Base-by-base conservation (phyloP, 306 rosid species). In the Cicer cuneatum region DNA sequence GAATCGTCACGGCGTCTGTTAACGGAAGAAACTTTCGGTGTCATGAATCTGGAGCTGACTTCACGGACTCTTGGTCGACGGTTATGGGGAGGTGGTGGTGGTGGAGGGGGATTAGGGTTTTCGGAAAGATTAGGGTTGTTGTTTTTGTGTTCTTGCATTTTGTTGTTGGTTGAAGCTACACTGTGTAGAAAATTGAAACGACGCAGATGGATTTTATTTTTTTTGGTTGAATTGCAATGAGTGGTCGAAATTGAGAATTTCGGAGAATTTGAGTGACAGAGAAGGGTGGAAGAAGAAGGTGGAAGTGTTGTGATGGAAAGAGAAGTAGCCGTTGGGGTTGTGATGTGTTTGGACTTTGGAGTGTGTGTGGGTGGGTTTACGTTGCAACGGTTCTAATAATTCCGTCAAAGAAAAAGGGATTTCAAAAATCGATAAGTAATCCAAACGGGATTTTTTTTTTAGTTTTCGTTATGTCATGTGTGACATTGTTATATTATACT, bases 1-100 rank as follows among this genome's bases (percentile, higher is more conserved):
- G 80, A 57, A 1, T 88, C 38, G 72, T 66, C 10, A 65, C 77
- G 86, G 7, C 80, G 92, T 40, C 87, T 80, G 35, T 74, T 76
- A 3, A 56, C 57, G 2, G 86, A 71, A 35, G 86, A 71, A 12
- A 78, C 76, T 35, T 73, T 19, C 3, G 93, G 90, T 1, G 96
- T 84, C 98, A 92, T 92, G 87, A 90, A 92, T 38, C 96, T 59
- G 33, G 98, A 92, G 83, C 93, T 92, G 51, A 92, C 98, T 81
- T 92, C 98, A 56, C 96, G 84, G 38, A 90, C 96, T 81, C 92
- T 85, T 3, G 96, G 93, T 24, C 96, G 88, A 10, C 98, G 92
- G 2, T 73, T 74, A 42, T 80, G 64, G 0, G 85, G 74, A 0
- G 86, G 76, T 7, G 87, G 87, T 1, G 81, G 90, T 0, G 86